Percentiles rank a stretch among this genome's conserved stretches.
These are phyloP conservation scores for Citrus reticulata DNA, from an alignment of 345 rosid species.

Conservation along the genomic window DNA sequence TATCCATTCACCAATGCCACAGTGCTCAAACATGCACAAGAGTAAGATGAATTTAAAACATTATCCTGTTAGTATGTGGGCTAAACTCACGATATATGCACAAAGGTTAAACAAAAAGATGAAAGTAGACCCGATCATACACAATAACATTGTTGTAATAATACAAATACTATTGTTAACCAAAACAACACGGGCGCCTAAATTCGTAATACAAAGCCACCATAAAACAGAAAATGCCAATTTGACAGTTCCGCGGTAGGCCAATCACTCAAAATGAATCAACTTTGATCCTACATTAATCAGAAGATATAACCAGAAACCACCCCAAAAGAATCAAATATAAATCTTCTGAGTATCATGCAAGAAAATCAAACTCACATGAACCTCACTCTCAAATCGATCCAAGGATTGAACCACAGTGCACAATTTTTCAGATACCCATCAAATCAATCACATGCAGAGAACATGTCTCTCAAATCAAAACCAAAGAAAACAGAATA, in stretches of 20 bases:
- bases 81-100: not conserved
- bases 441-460: constrained; percentile 8
- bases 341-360: not conserved
- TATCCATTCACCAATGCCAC: not conserved
- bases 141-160: not conserved
- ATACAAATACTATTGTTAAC: not conserved
- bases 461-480: not conserved
- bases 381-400: not conserved
- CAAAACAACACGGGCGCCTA: not conserved
- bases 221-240: not conserved
- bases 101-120: not conserved
- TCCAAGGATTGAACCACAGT: not conserved
- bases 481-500: not conserved
- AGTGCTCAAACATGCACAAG: not conserved
- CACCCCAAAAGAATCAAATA: not conserved
- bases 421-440: constrained; percentile 3
- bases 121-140: too few relatives aligned
- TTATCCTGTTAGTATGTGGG: not conserved
- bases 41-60: not conserved
- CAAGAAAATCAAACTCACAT: not conserved
- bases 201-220: not conserved
- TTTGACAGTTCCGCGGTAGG: not conserved
- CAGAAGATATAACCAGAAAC: not conserved
- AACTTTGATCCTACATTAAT: not conserved
- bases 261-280: not conserved